Conservation (phyloP, 371 early-diverging fungal species). For the Blyttiomyces sp. region DNA sequence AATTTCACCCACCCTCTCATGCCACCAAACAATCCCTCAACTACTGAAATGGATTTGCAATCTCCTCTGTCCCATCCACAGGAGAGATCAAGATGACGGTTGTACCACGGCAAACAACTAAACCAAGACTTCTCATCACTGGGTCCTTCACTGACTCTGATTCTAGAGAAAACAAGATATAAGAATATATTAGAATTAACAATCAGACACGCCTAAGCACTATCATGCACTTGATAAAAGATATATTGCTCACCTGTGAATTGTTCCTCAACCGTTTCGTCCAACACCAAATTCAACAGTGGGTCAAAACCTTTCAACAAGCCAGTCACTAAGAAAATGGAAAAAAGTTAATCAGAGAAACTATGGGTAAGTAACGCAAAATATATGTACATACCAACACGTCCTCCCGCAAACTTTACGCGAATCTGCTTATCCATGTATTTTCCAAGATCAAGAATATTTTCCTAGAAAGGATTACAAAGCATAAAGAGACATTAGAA, state of each 20-base stretch:
- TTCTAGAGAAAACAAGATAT: too few relatives aligned
- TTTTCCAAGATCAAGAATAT: conserved; percentile 86
- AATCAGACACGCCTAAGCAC: neutral
- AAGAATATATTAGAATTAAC: neutral
- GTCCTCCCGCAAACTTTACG: conserved; percentile 91
- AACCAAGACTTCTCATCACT: conserved; percentile 53
- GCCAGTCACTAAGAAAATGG: conserved; percentile 70
- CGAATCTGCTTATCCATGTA: conserved; percentile 88
- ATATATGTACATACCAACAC: conserved; percentile 72
- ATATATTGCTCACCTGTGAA: conserved; percentile 2
- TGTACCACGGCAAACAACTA: conserved; percentile 88
- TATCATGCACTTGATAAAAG: neutral
- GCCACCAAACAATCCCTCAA: too few relatives aligned
- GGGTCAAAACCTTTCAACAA: conserved; percentile 90
- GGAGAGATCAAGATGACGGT: conserved; percentile 88
- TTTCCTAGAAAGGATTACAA: conserved; percentile 64
- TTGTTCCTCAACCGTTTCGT: conserved; percentile 74
- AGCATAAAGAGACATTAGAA: too few relatives aligned
- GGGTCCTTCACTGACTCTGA: conserved; percentile 57
- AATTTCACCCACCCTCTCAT: too few relatives aligned
- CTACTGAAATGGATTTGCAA: conserved; percentile 91
- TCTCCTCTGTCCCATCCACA: conserved; percentile 86
- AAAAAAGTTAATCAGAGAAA: neutral
- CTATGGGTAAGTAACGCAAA: conserved; percentile 1
- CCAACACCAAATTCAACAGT: conserved; percentile 88